Base-by-base conservation (phyloP, 345 rosid species). In the Turritis glabra region DNA sequence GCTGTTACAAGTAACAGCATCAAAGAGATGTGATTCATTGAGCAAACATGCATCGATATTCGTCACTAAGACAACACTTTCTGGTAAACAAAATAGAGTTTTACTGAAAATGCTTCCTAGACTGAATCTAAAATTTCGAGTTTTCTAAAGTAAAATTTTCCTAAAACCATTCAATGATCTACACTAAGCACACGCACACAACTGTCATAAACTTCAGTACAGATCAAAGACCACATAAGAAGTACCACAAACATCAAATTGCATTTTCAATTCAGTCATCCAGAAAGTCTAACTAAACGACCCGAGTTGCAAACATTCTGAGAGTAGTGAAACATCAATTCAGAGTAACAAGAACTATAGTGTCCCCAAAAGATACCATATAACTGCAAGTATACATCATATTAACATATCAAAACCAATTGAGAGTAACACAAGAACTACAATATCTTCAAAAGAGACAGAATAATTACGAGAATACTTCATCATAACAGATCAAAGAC, bases 171-270 rank as follows among this genome's bases (percentile, higher is more conserved):
- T 30, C 15, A 56, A 9, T 32, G 25, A 56, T 12, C 19, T 54
- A 23, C 8, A 26, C 23, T 56, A 17, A 1, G 61, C 8, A 56
- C 38, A 30, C 37, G 4, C 23, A 30, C 40, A 56, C 25, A 17
- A 17, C 23, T 57, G 0, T 32, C 15, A 30, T 18, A 10, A 7
- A 8, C 12, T 15, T 55, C 1, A 14, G 37, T 54, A 19, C 27
- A 59, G 47, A 59, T 21, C 47, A 59, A 60, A 60, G 67, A 60
- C 17, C 46, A 29, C 8, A 19, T 18, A 46, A 15, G 46, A 57
- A 32, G 35, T 44, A 71, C 13, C 22, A 69, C 1, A 69, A 38
- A 54, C 61, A 53, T 50, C 41, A 37, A 14, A 72, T 7, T 52
- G 12, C 60, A 25, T 60, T 13, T 5, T 35, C 43, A 33, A 1